Percentiles rank a stretch among this genome's conserved stretches.
Conservation (phyloP, 2,329 filamentous ascomycete genomes). For the Aphanocladium album region DNA sequence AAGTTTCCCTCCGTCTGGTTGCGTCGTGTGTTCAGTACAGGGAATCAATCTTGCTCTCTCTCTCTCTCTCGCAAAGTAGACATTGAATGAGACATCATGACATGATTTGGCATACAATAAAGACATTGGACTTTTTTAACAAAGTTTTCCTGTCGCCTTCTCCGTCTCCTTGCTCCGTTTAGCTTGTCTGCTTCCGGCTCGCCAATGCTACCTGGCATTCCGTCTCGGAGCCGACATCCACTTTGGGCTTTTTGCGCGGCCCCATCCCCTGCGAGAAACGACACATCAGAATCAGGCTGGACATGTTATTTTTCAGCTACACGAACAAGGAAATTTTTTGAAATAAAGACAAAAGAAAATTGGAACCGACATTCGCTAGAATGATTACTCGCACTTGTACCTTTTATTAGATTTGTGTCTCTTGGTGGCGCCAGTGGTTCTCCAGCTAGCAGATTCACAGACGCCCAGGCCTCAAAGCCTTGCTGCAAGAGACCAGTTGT, state of each 20-base stretch:
- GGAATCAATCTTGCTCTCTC: too few relatives aligned
- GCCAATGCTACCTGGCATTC: background rate
- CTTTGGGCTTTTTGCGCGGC: background rate
- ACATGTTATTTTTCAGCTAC: slow-evolving; percentile 1
- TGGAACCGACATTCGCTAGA: background rate
- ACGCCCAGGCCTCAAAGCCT: background rate
- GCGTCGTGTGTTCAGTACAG: too few relatives aligned
- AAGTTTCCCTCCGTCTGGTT: too few relatives aligned
- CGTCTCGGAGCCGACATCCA: slow-evolving; percentile 7
- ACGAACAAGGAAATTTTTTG: too few relatives aligned
- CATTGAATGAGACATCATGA: too few relatives aligned
- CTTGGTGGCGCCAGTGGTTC: background rate
- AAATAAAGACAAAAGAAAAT: background rate
- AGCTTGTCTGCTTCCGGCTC: background rate
- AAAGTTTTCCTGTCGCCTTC: background rate
- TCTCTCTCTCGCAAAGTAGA: too few relatives aligned
- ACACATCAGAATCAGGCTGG: slow-evolving; percentile 1
- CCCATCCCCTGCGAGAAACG: background rate
- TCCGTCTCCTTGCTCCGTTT: background rate
- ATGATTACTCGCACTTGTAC: background rate
- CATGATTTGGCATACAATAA: too few relatives aligned
- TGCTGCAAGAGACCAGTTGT: background rate
- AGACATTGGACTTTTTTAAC: background rate
- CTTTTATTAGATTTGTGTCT: background rate
- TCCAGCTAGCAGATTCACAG: background rate